A percentile compares a stretch with the other conserved stretches of the same genome.
These are phyloP conservation scores for Boletellus deceptivus DNA, from an alignment of 1,284 basidiomycete genomes.

Conservation along the genomic window DNA sequence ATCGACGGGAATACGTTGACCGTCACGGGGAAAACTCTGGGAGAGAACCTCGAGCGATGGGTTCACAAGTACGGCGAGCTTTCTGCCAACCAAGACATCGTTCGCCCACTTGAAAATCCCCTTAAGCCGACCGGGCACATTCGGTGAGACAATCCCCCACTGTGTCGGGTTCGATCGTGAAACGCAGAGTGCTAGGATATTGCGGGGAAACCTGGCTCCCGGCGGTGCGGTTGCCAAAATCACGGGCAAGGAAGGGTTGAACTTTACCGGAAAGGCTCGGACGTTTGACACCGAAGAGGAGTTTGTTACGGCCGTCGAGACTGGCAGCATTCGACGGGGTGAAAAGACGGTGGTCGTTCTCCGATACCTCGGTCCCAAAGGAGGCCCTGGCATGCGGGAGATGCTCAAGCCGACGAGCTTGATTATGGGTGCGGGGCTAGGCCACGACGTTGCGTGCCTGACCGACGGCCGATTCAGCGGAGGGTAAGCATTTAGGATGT, in stretches of 20 bases:
- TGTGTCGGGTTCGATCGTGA: slow-evolving; percentile 3
- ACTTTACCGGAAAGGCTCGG: slow-evolving; percentile 81
- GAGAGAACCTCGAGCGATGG: slow-evolving; percentile 88
- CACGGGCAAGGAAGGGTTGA: slow-evolving; percentile 88
- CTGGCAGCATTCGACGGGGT: slow-evolving; percentile 76
- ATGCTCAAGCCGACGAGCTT: slow-evolving; percentile 91
- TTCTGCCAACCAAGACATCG: slow-evolving; percentile 70
- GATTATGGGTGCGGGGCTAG: slow-evolving; percentile 93
- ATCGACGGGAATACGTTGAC: slow-evolving; percentile 87
- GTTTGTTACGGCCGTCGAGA: slow-evolving; percentile 79
- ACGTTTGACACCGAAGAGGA: slow-evolving; percentile 83
- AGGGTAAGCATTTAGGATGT: slow-evolving; percentile 53
- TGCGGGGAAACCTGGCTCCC: slow-evolving; percentile 87
- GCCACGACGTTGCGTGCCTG: slow-evolving; percentile 85
- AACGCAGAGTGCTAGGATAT: slow-evolving; percentile 48
- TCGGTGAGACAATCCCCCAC: slow-evolving; percentile 47
- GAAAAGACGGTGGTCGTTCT: slow-evolving; percentile 91
- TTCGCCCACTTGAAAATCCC: slow-evolving; percentile 81
- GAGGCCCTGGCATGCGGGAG: slow-evolving; percentile 93
- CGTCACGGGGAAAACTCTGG: slow-evolving; percentile 83
- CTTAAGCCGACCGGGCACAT: slow-evolving; percentile 89
- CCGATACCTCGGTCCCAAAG: slow-evolving; percentile 86
- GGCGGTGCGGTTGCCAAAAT: slow-evolving; percentile 94
- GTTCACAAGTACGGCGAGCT: slow-evolving; percentile 76
- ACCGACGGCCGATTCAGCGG: slow-evolving; percentile 95